Evolutionary conservation across 768 basidiomycete genomes (phyloP), one percentile per base, ranked within the genome.

Genomic region (Suillus ampliporus): DNA sequence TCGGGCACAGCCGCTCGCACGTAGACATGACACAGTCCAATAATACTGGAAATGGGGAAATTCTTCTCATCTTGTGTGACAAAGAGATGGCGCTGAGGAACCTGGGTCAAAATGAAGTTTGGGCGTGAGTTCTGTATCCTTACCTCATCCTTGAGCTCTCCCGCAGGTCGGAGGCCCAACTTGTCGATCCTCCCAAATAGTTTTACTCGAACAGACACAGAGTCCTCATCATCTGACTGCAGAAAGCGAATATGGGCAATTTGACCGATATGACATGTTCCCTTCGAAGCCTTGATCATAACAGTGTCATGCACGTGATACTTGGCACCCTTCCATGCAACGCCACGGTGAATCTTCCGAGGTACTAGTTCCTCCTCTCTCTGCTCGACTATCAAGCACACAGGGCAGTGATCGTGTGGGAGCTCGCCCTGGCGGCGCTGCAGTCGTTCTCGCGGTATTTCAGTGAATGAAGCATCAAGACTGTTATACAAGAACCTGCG

Each of bases 251-350:
- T 67, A 17, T 10, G 54, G 26, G 26, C 13, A 63, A 91, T 78
- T 41, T 85, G 83, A 1, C 84, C 91, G 52, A 92, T 82, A 31
- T 82, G 67, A 4, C 84, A 87, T 1, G 86, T 83, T 0, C 87
- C 87, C 1, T 77, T 64, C 0, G 78, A 72, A 0, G 82, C 67
- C 47, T 71, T 78, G 68, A 87, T 82, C 6, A 87, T 75, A 5
- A 86, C 84, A 64, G 84, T 90, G 41, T 93, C 91, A 47, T 86
- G 74, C 0, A 77, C 54, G 59, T 94, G 92, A 64, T 87, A 92
- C 0, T 73, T 74, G 2, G 76, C 66, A 0, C 84, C 85, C 11
- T 72, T 74, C 68, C 78, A 86, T 0, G 77, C 72, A 28, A 90
- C 62, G 0, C 85, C 89, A 21, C 73, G 73, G 0, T 66, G 61